phyloP scores from a whole-genome alignment of 352 stramenopile species.

The Phytophthora quininea region DNA sequence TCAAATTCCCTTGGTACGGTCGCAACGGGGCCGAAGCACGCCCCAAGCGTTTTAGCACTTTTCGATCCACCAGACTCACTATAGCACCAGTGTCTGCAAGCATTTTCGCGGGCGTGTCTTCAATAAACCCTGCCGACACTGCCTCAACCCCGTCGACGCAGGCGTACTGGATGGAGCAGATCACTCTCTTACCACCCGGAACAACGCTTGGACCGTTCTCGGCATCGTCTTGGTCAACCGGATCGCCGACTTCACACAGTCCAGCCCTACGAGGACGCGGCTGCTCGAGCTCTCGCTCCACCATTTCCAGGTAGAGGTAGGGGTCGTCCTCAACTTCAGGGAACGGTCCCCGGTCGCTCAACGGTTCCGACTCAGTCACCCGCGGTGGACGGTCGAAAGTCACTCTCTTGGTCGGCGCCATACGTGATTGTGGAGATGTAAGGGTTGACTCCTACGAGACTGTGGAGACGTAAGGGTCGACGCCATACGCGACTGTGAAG shows the following conservation, averaged over 20 bases:
- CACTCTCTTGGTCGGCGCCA: too few species aligned
- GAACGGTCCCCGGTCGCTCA: too few species aligned
- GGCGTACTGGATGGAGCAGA: neutral
- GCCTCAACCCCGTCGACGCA: neutral
- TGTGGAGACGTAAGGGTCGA: too few species aligned
- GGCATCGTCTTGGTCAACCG: neutral
- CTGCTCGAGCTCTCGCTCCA: neutral
- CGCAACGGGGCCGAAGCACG: neutral
- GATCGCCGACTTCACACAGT: neutral
- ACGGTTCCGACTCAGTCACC: too few species aligned
- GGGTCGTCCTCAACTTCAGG: too few species aligned
- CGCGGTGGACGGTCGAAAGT: too few species aligned
- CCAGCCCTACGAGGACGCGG: too few species aligned
- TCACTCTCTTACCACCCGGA: neutral
- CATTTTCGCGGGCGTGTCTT: constrained; percentile 1
- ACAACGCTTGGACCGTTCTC: neutral
- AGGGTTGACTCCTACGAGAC: too few species aligned
- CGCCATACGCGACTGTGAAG: too few species aligned
- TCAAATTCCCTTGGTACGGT: neutral
- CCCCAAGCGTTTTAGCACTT: neutral
- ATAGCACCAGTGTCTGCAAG: constrained; percentile 6
- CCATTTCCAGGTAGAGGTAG: neutral
- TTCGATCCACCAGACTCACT: neutral
- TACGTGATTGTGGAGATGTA: too few species aligned
- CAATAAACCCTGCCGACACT: neutral